Evolutionary conservation across 2,329 filamentous ascomycete species (phyloP).

Genomic region (Dothideomycetes sp.): DNA sequence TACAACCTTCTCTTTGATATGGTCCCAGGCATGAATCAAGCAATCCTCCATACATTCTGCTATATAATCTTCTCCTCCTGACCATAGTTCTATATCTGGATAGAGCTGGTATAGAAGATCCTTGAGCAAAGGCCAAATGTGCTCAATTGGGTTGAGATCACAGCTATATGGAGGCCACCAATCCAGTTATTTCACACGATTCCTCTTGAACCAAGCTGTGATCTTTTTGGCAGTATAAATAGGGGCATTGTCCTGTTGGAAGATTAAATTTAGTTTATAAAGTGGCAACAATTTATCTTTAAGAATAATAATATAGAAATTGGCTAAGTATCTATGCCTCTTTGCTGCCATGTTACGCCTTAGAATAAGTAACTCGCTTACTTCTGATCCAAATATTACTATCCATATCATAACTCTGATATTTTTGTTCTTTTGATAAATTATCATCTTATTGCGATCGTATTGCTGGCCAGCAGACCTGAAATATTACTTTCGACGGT

Average conservation of each 20-base stretch:
- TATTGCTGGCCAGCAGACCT: background rate
- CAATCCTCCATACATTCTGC: constrained; percentile 4
- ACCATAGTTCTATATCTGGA: constrained; percentile 3
- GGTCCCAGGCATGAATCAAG: background rate
- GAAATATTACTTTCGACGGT: background rate
- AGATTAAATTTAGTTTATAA: background rate
- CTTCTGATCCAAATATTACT: background rate
- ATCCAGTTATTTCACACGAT: background rate
- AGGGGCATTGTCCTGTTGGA: constrained; percentile 1
- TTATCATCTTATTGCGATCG: background rate
- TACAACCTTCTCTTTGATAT: background rate
- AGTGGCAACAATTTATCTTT: background rate
- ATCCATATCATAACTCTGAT: constrained; percentile 2
- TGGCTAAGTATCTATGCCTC: background rate
- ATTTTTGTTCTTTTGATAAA: constrained; percentile 1
- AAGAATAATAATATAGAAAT: background rate
- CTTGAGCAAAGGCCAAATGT: constrained; percentile 4
- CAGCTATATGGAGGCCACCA: background rate
- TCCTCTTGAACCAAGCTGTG: background rate
- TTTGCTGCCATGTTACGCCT: background rate
- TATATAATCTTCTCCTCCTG: background rate
- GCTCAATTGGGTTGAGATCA: constrained; percentile 3
- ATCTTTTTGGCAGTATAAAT: background rate
- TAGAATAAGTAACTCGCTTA: constrained; percentile 1
- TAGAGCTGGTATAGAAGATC: constrained; percentile 3